Conservation (phyloP, 805 yeast species). For the Kluyveromyces dobzhanskii region DNA sequence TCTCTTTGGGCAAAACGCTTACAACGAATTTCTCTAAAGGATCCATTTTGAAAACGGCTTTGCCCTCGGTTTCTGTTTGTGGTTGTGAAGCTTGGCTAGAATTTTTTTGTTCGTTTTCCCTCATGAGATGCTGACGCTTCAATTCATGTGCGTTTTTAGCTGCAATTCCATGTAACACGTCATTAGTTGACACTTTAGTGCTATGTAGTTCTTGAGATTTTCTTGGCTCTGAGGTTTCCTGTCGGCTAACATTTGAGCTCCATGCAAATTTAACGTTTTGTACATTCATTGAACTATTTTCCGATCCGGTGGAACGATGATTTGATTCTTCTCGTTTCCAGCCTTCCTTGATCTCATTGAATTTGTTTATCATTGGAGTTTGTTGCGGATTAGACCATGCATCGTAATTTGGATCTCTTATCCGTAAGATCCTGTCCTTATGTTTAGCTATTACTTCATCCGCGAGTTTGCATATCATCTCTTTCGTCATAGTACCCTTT, state of each 20-base stretch:
- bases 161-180: not conserved
- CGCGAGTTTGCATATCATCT: not conserved
- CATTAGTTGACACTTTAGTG: not conserved
- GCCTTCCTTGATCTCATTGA: conserved; percentile 2
- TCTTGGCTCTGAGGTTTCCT: no score
- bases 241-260: not conserved
- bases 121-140: not conserved
- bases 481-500: not conserved
- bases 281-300: not conserved
- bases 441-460: not conserved
- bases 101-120: no score
- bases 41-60: conserved; percentile 11
- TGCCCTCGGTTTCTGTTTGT: no score
- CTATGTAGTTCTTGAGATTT: no score
- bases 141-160: not conserved
- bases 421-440: not conserved
- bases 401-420: not conserved
- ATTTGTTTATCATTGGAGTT: conserved; percentile 3
- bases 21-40: conserved; percentile 25
- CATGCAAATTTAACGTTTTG: not conserved
- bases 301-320: no score
- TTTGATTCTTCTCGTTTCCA: conserved; percentile 2
- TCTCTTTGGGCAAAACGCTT: conserved; percentile 18
- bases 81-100: no score
- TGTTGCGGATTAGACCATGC: conserved; percentile 4